phyloP scores from a whole-genome alignment of 345 rosid species.

The Citrus australasica region DNA sequence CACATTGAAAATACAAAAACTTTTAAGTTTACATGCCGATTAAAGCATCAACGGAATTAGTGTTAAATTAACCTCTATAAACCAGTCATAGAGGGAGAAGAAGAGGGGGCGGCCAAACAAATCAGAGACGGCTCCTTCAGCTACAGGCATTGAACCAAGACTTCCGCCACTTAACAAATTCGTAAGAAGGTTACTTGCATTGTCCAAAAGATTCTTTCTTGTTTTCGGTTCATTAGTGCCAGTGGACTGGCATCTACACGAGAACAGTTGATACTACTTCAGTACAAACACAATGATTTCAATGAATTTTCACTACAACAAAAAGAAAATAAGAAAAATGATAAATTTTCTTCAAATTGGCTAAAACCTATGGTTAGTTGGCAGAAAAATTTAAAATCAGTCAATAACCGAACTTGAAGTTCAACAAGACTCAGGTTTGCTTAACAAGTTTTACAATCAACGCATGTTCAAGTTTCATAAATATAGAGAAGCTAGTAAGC shows the following conservation, averaged over 20 bases:
- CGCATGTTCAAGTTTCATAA: neutral
- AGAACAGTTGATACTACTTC: conserved; percentile 1
- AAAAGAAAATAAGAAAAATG: neutral
- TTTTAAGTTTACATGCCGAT: neutral
- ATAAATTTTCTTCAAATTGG: neutral
- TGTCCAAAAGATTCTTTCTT: conserved; percentile 58
- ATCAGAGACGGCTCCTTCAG: conserved; percentile 95
- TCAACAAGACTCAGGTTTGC: neutral
- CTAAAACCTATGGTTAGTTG: neutral
- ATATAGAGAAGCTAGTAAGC: neutral
- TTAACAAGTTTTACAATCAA: neutral
- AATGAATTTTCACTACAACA: neutral
- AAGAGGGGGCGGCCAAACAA: conserved; percentile 81
- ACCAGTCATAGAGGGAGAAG: conserved; percentile 87
- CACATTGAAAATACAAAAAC: neutral
- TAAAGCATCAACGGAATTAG: neutral
- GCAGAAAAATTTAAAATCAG: neutral
- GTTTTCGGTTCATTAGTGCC: conserved; percentile 52
- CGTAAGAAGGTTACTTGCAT: conserved; percentile 86
- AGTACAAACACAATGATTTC: neutral
- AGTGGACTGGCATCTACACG: conserved; percentile 69
- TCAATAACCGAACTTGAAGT: neutral
- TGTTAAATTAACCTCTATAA: conserved; percentile 56
- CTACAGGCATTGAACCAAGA: conserved; percentile 78
- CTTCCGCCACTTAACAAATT: conserved; percentile 75